Percentiles rank a stretch among this genome's conserved stretches.
Evolutionary conservation across 805 yeast genomes (phyloP).

Genomic region (Pichia paraexigua): DNA sequence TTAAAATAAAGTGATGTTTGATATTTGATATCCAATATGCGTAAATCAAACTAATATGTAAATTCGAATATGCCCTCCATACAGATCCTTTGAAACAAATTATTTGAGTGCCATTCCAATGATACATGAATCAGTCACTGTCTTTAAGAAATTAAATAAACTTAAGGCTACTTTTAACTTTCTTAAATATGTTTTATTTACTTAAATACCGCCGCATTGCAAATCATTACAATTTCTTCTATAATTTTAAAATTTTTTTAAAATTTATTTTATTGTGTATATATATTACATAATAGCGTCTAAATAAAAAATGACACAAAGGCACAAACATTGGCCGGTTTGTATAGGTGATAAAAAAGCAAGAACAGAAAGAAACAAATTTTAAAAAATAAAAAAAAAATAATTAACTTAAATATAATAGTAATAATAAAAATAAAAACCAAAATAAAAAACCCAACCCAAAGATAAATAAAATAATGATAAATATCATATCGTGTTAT

Average conservation of each 20-base stretch:
- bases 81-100: too few relatives aligned
- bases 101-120: too few relatives aligned
- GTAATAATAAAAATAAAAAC: neutral
- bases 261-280: neutral
- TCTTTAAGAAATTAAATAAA: too few relatives aligned
- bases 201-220: too few relatives aligned
- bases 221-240: too few relatives aligned
- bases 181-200: too few relatives aligned
- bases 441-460: neutral
- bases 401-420: neutral
- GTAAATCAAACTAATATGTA: too few relatives aligned
- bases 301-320: neutral
- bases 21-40: too few relatives aligned
- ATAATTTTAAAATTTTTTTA: neutral
- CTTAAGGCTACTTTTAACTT: too few relatives aligned
- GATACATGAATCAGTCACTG: too few relatives aligned
- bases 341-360: neutral
- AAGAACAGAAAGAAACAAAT: neutral
- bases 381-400: neutral
- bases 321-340: neutral
- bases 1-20: too few relatives aligned
- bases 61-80: too few relatives aligned
- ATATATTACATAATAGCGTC: neutral
- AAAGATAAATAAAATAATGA: neutral
- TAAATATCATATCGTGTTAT: neutral